Evolutionary conservation across 2,329 filamentous ascomycete genomes (phyloP).

Genomic region (Purpureocillium lavendulum): DNA sequence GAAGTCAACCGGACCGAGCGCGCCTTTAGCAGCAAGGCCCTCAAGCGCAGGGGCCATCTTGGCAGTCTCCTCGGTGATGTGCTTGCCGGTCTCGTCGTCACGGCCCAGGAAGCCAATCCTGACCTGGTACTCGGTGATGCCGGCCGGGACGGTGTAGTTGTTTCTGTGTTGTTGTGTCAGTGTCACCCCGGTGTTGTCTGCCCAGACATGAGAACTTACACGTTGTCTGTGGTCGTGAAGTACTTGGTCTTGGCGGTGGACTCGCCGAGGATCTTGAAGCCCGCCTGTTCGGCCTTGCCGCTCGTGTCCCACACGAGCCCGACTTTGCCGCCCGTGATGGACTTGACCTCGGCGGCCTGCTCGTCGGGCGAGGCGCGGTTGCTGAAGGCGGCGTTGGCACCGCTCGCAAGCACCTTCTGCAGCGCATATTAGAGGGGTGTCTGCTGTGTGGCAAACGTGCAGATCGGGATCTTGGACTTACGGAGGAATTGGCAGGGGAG

Average conservation of each 20-base stretch:
- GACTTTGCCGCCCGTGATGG: slow-evolving; percentile 24
- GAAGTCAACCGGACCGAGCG: slow-evolving; percentile 14
- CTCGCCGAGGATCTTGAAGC: slow-evolving; percentile 18
- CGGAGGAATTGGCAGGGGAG: slow-evolving; percentile 19
- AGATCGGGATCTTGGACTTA: no score
- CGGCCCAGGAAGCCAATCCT: slow-evolving; percentile 16
- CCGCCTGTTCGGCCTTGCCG: slow-evolving; percentile 17
- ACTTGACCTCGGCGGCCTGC: slow-evolving; percentile 20
- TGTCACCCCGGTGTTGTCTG: not conserved
- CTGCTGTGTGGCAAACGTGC: no score
- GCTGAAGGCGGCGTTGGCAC: slow-evolving; percentile 23
- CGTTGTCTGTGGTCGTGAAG: slow-evolving; percentile 23
- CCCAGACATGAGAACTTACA: no score
- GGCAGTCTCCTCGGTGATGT: slow-evolving; percentile 9
- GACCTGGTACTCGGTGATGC: slow-evolving; percentile 15
- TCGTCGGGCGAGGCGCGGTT: slow-evolving; percentile 17
- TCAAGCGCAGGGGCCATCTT: slow-evolving; percentile 13
- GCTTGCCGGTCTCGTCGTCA: slow-evolving; percentile 7
- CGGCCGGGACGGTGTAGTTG: slow-evolving; percentile 14
- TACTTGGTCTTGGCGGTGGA: slow-evolving; percentile 17
- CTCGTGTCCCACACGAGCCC: slow-evolving; percentile 23
- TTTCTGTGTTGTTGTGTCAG: not conserved
- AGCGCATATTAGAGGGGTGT: no score
- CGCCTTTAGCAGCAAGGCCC: slow-evolving; percentile 12
- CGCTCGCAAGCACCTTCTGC: slow-evolving; percentile 17